Percentiles rank a stretch among this genome's conserved stretches.
Evolutionary conservation across 2,329 filamentous ascomycete genomes (phyloP).

Genomic region (Elsinoe ampelina): DNA sequence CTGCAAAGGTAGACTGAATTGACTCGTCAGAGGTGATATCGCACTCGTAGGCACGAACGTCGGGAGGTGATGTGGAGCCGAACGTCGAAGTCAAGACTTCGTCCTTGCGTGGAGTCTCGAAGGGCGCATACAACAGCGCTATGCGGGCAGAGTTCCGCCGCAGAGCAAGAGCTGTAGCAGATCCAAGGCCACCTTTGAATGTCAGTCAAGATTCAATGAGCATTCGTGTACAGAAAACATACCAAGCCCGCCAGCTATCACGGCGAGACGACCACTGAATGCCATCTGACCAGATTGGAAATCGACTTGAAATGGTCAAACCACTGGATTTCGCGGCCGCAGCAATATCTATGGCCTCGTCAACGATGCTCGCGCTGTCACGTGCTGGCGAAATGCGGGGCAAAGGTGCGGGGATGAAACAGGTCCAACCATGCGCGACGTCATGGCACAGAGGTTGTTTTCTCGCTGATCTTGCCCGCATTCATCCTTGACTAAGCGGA

Average conservation of each 20-base stretch:
- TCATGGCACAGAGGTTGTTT: not conserved
- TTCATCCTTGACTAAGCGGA: too few species aligned
- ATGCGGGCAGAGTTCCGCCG: slow-evolving; percentile 34
- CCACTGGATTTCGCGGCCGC: too few species aligned
- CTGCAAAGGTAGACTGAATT: slow-evolving; percentile 24
- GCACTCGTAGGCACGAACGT: slow-evolving; percentile 26
- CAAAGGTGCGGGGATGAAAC: not conserved
- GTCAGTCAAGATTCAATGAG: not conserved
- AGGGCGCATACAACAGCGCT: slow-evolving; percentile 40
- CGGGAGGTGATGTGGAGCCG: slow-evolving; percentile 18
- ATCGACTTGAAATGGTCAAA: too few species aligned
- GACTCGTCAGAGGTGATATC: slow-evolving; percentile 27
- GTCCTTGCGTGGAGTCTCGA: slow-evolving; percentile 33
- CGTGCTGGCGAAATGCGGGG: not conserved
- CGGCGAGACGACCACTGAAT: slow-evolving; percentile 32
- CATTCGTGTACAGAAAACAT: slow-evolving; percentile 14
- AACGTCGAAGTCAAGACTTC: slow-evolving; percentile 32
- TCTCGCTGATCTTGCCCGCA: too few species aligned
- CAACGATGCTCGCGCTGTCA: too few species aligned
- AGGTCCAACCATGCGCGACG: not conserved
- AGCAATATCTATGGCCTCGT: too few species aligned
- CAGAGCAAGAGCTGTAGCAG: slow-evolving; percentile 34
- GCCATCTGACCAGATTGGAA: slow-evolving; percentile 26
- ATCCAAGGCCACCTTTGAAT: slow-evolving; percentile 33
- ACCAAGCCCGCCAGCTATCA: slow-evolving; percentile 37